These are phyloP conservation scores for Malus sylvestris DNA, from an alignment of 306 rosid genomes.

Conservation along the genomic window DNA sequence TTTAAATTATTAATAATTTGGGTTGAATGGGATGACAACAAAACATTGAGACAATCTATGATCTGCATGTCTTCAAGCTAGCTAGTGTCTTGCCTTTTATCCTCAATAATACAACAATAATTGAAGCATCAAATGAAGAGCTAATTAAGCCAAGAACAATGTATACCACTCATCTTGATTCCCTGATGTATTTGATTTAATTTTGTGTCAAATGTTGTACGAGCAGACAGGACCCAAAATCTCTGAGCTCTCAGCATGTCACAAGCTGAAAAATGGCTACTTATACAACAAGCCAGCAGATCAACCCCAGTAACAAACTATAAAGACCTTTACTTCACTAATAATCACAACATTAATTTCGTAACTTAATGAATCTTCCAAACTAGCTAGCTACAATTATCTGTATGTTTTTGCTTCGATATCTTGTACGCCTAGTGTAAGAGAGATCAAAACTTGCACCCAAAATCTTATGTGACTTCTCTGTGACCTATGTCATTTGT, in stretches of 20 bases:
- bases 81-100: no score
- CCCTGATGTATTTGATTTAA: not conserved
- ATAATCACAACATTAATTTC: not conserved
- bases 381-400: not conserved
- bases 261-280: not conserved
- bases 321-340: not conserved
- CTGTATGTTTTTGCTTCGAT: not conserved
- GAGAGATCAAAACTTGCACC: not conserved
- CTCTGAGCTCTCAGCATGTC: not conserved
- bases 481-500: no score
- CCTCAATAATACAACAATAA: not conserved
- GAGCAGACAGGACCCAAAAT: not conserved
- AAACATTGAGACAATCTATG: not conserved
- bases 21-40: not conserved
- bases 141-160: not conserved
- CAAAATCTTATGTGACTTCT: no score
- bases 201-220: not conserved
- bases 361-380: not conserved
- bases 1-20: no score
- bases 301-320: not conserved
- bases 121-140: not conserved
- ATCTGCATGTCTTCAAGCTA: no score
- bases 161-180: not conserved
- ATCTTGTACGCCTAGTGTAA: not conserved
- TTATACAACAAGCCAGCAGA: not conserved